A percentile compares a stretch with the other conserved stretches of the same genome.
These are phyloP conservation scores for Ceratobasidium sp. DNA, from an alignment of 1,284 basidiomycete species.

Conservation along the genomic window DNA sequence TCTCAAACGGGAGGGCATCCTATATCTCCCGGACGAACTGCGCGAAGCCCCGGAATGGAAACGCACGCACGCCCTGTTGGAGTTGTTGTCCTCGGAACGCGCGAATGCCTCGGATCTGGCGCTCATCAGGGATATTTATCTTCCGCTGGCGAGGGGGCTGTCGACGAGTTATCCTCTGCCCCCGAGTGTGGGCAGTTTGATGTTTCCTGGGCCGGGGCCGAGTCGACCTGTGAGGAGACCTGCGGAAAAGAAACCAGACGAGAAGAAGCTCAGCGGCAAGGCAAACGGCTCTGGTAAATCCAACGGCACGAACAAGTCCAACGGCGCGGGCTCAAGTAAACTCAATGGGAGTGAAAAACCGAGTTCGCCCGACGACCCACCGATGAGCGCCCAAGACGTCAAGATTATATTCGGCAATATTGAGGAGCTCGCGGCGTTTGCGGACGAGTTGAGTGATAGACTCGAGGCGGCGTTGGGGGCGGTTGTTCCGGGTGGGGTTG, in stretches of 20 bases:
- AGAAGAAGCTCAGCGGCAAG: no score
- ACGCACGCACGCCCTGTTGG: conserved; percentile 82
- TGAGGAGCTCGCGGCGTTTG: conserved; percentile 71
- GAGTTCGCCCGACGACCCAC: conserved; percentile 49
- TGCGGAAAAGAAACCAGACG: no score
- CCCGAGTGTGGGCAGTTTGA: conserved; percentile 25
- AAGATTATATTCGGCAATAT: conserved; percentile 83
- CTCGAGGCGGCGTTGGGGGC: conserved; percentile 65
- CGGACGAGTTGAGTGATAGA: conserved; percentile 68
- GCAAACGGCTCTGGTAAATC: conserved; percentile 45
- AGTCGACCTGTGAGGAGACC: no score
- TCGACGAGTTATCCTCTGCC: conserved; percentile 32
- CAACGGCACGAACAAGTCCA: conserved; percentile 56
- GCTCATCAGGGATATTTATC: conserved; percentile 82
- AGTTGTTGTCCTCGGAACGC: conserved; percentile 83
- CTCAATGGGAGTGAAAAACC: no score
- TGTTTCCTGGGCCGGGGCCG: not conserved
- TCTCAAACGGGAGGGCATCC: no score
- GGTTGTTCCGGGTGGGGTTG: conserved; percentile 52
- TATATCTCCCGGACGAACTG: no score
- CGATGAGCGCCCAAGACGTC: conserved; percentile 75
- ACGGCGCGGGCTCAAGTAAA: conserved; percentile 57
- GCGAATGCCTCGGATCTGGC: conserved; percentile 89
- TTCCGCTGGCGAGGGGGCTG: conserved; percentile 72
- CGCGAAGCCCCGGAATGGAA: no score